These are phyloP conservation scores for Arthrinium phaeospermum DNA, from an alignment of 2,329 filamentous ascomycete genomes.

Conservation along the genomic window DNA sequence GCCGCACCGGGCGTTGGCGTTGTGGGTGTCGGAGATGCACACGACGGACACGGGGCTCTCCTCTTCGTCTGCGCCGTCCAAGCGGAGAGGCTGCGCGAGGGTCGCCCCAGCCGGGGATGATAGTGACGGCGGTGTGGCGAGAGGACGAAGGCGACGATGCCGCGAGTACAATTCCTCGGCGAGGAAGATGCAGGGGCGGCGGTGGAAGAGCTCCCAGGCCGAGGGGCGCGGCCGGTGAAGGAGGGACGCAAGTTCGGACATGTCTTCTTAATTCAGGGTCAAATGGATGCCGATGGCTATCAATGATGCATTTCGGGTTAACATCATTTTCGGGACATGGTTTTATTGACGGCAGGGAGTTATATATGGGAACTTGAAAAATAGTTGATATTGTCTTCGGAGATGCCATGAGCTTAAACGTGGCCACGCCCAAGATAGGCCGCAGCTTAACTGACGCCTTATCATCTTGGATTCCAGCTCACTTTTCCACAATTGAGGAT, in stretches of 20 bases:
- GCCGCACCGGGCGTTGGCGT: slow-evolving; percentile 57
- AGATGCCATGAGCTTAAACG: not conserved
- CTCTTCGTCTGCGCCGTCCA: not conserved
- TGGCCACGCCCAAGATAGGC: not conserved
- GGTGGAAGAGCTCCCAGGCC: not conserved
- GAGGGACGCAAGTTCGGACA: not conserved
- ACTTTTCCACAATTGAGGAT: not conserved
- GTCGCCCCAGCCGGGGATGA: not conserved
- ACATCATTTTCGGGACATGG: not conserved
- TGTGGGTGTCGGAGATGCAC: slow-evolving; percentile 78
- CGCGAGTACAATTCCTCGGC: not conserved
- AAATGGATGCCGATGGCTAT: not conserved
- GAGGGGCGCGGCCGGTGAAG: not conserved
- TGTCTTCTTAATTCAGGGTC: not conserved
- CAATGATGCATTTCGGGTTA: no score
- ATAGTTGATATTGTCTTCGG: not conserved
- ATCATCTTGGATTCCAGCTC: not conserved
- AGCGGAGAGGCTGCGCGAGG: not conserved
- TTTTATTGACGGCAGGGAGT: not conserved
- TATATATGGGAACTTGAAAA: not conserved
- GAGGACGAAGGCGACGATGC: not conserved
- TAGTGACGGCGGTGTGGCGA: not conserved
- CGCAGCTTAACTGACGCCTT: not conserved
- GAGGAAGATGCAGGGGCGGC: not conserved
- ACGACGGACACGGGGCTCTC: slow-evolving; percentile 52